A percentile compares a stretch with the other conserved stretches of the same genome.
These are phyloP conservation scores for Microbotryum saponariae DNA, from an alignment of 1,284 basidiomycete genomes.

Conservation along the genomic window DNA sequence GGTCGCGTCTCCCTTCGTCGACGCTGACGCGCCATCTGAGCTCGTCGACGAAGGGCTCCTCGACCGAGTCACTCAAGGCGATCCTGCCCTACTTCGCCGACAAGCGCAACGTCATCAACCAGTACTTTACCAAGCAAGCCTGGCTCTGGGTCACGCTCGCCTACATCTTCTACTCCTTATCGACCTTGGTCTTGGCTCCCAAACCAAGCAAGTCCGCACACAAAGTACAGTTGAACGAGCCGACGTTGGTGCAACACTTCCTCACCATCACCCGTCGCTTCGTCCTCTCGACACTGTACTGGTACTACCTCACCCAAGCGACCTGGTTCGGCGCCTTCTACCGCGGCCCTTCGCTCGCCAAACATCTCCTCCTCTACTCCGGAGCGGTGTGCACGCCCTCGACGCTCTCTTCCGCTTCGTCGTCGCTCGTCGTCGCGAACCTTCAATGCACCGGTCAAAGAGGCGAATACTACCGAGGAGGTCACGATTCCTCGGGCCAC, in stretches of 20 bases:
- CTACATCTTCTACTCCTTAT: constrained; percentile 55
- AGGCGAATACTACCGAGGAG: constrained; percentile 49
- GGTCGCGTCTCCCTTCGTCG: constrained; percentile 22
- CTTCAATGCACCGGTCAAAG: constrained; percentile 13
- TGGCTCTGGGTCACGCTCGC: constrained; percentile 82
- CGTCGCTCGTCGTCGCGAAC: not conserved
- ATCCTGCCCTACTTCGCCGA: constrained; percentile 29
- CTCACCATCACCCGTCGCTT: constrained; percentile 49
- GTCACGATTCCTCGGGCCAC: constrained; percentile 92
- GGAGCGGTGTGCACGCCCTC: constrained; percentile 68
- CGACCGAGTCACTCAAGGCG: constrained; percentile 16
- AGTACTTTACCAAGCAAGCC: constrained; percentile 76
- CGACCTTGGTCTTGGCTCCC: constrained; percentile 40
- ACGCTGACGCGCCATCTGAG: constrained; percentile 8
- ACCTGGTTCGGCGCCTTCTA: constrained; percentile 68
- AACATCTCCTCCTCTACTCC: constrained; percentile 62
- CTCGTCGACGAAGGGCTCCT: not conserved
- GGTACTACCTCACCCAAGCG: constrained; percentile 48
- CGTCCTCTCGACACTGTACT: constrained; percentile 57
- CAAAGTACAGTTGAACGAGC: not conserved
- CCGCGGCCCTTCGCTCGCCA: constrained; percentile 66
- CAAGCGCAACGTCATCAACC: constrained; percentile 66
- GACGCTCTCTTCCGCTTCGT: constrained; percentile 16
- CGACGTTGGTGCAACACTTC: constrained; percentile 5
- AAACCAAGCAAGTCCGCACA: not conserved